These are phyloP conservation scores for Yamadazyma tumulicola DNA, from an alignment of 805 yeast genomes.

Conservation along the genomic window DNA sequence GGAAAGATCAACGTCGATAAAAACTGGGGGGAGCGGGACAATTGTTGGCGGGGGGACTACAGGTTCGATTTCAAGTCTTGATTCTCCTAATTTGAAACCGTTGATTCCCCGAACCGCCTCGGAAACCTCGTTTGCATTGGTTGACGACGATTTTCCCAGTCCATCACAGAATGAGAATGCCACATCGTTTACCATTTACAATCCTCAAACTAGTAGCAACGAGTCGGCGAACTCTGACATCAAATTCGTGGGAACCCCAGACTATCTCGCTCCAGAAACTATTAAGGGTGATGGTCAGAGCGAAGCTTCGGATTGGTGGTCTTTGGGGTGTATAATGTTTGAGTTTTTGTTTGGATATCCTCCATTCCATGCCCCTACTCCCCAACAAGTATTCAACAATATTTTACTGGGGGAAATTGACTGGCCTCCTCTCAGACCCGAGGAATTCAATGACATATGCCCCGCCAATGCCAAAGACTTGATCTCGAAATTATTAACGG, in stretches of 20 bases:
- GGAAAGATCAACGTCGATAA: slow-evolving; percentile 1
- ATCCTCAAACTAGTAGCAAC: slow-evolving; percentile 45
- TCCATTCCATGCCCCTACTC: slow-evolving; percentile 83
- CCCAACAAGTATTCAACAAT: slow-evolving; percentile 77
- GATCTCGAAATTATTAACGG: slow-evolving; percentile 55
- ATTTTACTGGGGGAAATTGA: slow-evolving; percentile 70
- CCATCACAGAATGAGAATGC: slow-evolving; percentile 19
- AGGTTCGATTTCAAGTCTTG: slow-evolving; percentile 40
- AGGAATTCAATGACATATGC: slow-evolving; percentile 51
- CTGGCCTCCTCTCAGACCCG: slow-evolving; percentile 70
- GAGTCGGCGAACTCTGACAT: slow-evolving; percentile 24
- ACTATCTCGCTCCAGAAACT: slow-evolving; percentile 95
- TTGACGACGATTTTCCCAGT: slow-evolving; percentile 46
- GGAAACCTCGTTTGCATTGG: slow-evolving; percentile 54
- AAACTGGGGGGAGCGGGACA: slow-evolving; percentile 10
- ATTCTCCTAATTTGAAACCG: slow-evolving; percentile 50
- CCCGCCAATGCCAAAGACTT: slow-evolving; percentile 71
- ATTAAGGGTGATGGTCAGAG: slow-evolving; percentile 81
- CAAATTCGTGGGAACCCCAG: slow-evolving; percentile 94
- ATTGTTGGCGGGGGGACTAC: not conserved
- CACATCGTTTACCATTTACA: slow-evolving; percentile 59
- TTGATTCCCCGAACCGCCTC: slow-evolving; percentile 47
- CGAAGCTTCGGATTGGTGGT: slow-evolving; percentile 97
- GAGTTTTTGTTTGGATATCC: slow-evolving; percentile 92
- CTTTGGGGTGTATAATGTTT: slow-evolving; percentile 91